Evolutionary conservation across 352 stramenopile species (phyloP).

Genomic region (Phytophthora aleatoria): DNA sequence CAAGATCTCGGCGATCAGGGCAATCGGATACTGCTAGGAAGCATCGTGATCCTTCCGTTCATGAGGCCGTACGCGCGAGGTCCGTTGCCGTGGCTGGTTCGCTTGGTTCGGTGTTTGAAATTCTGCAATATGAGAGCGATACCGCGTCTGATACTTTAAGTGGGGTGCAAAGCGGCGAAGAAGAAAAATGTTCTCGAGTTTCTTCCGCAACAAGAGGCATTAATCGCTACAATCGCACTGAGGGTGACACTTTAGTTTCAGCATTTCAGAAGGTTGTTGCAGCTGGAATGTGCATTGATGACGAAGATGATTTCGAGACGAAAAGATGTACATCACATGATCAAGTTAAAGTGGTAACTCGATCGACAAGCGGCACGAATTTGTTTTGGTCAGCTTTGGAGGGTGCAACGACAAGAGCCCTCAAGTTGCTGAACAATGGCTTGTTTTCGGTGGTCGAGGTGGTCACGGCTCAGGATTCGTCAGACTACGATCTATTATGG

Average conservation of each 20-base stretch:
- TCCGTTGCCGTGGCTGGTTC: no score
- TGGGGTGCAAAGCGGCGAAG: no score
- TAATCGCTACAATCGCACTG: no score
- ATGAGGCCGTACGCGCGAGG: background rate
- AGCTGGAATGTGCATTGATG: background rate
- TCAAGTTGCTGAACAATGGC: conserved; percentile 8
- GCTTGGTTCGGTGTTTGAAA: background rate
- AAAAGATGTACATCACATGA: background rate
- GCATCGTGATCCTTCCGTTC: background rate
- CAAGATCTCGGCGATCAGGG: background rate
- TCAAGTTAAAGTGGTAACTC: background rate
- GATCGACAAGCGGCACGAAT: background rate
- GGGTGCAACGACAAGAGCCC: conserved; percentile 9
- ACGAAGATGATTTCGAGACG: background rate
- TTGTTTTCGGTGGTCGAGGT: background rate
- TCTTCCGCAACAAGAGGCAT: no score
- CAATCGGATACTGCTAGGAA: background rate
- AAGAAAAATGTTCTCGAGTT: no score
- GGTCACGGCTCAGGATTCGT: conserved; percentile 7
- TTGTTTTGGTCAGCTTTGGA: conserved; percentile 11
- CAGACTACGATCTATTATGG: conserved; percentile 29
- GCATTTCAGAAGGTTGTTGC: no score
- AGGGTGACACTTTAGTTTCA: no score
- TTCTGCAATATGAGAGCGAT: background rate
- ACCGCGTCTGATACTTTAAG: no score